Conservation (phyloP, 1,284 basidiomycete genomes). For the Marasmius fiardii region DNA sequence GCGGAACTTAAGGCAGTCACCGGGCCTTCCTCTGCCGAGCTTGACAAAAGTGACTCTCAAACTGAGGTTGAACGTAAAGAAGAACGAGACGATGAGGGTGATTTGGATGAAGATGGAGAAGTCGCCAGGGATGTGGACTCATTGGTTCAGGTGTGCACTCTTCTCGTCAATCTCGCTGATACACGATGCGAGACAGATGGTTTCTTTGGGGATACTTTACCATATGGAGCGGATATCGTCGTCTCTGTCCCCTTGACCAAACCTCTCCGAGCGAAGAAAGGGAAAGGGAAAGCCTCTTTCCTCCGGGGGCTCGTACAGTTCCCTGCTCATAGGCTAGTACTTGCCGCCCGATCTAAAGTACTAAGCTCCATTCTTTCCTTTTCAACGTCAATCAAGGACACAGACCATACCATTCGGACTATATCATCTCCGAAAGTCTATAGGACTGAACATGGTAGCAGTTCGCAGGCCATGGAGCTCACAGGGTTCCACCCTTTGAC, state of each 20-base stretch:
- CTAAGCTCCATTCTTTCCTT: conserved; percentile 46
- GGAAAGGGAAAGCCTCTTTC: conserved; percentile 1
- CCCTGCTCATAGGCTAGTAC: conserved; percentile 65
- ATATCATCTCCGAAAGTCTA: conserved; percentile 7
- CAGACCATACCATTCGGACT: conserved; percentile 21
- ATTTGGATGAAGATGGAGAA: conserved; percentile 32
- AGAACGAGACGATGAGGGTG: conserved; percentile 14
- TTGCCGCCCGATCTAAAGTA: conserved; percentile 57
- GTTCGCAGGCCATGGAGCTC: conserved; percentile 33
- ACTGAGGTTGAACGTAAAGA: background rate
- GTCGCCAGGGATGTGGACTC: conserved; percentile 37
- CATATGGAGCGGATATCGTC: conserved; percentile 63
- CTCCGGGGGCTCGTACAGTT: conserved; percentile 30
- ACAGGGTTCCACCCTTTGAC: conserved; percentile 60
- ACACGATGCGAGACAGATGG: conserved; percentile 2
- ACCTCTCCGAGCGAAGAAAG: conserved; percentile 11
- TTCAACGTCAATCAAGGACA: background rate
- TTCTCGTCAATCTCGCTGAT: conserved; percentile 28
- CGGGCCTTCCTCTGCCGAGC: background rate
- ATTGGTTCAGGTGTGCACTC: conserved; percentile 34
- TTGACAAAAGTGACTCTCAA: background rate
- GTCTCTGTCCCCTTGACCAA: conserved; percentile 38
- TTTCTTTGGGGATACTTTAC: conserved; percentile 14
- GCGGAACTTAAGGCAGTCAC: background rate
- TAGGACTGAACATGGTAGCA: conserved; percentile 14